Base-by-base conservation (phyloP, 352 stramenopile species). In the Pythium insidiosum region DNA sequence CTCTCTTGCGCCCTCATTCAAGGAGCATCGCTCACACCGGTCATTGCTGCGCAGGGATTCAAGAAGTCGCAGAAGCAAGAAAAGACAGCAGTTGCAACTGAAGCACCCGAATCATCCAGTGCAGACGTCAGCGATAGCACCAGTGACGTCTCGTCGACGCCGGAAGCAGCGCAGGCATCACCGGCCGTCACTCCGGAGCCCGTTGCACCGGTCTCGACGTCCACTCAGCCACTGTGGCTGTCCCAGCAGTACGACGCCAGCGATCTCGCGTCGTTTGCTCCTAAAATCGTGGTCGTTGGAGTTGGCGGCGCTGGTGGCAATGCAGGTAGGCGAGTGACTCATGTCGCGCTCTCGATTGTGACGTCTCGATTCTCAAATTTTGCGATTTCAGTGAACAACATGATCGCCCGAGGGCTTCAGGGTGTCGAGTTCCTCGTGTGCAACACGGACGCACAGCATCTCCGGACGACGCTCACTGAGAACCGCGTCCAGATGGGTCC, bases 301-400 rank as follows among this genome's bases (percentile, higher is more conserved):
- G 83, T 94, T 24, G 85, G 85, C 20, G 85, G 85, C 20, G 85
- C 84, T 42, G 85, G 85, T 40, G 85, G 85, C 34, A 96, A 96
- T 38, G 85, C 85, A 35, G 77, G 77, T 88, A 19, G 31, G 39
- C 41, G 0, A 6, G 11, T 18, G 9, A 33, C 28, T n/a, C n/a
- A n/a, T n/a, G n/a, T 34, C 15, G 28, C 28, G 28, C 28, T 9
- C 28, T 15, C 16, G 10, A 9, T 34, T 43, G 16, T 33, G 21
- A 4, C 33, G 2, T 15, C 21, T 12, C 45, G 28, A 33, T 15
- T 9, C 9, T 33, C 28, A 33, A 13, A 15, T n/a, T n/a, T n/a
- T n/a, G n/a, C n/a, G n/a, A n/a, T n/a, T n/a, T n/a, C n/a, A 84
- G 85, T 93, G 45, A 93, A 93, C 68, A 93, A 93, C 43, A 93